Percentiles rank a stretch among this genome's conserved stretches.
phyloP scores from a whole-genome alignment of 148 eudicot species.

The Chenopodium quinoa region DNA sequence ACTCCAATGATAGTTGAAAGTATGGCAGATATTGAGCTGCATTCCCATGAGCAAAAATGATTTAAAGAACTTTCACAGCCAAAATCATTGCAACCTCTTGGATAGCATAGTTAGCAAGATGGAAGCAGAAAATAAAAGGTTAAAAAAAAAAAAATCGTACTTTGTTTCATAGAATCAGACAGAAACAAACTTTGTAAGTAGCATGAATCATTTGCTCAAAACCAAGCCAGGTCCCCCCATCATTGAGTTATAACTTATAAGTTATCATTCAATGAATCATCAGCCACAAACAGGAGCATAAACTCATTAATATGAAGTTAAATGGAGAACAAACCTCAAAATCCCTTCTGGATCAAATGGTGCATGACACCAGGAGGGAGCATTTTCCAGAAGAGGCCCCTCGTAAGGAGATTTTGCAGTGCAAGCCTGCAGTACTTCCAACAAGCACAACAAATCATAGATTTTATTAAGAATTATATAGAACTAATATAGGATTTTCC shows the following conservation, averaged over 20 bases:
- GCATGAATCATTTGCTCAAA: not conserved
- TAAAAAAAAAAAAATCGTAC: not conserved
- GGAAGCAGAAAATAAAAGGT: not conserved
- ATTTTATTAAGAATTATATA: not conserved
- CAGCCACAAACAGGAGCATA: not conserved
- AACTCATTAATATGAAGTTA: not conserved
- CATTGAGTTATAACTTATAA: not conserved
- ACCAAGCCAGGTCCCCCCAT: not conserved
- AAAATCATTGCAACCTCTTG: not conserved
- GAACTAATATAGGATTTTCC: too few relatives aligned
- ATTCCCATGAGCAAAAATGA: slow-evolving; percentile 1
- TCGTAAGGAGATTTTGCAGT: slow-evolving; percentile 65
- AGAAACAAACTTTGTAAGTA: not conserved
- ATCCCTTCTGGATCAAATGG: slow-evolving; percentile 95
- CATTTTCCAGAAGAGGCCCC: slow-evolving; percentile 69
- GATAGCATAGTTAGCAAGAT: not conserved
- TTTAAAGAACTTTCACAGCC: not conserved
- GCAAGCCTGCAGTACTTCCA: slow-evolving; percentile 62
- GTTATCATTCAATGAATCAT: not conserved
- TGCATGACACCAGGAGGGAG: slow-evolving; percentile 91
- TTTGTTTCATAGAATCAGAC: not conserved
- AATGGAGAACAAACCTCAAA: slow-evolving; percentile 51
- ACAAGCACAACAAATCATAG: slow-evolving; percentile 3
- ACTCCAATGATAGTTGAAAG: slow-evolving; percentile 74
- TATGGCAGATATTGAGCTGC: slow-evolving; percentile 86